Evolutionary conservation across 164 flowering plant species (phyloP), one percentile per base, ranked within the genome.

Genomic region (Chimonanthus salicifolius): DNA sequence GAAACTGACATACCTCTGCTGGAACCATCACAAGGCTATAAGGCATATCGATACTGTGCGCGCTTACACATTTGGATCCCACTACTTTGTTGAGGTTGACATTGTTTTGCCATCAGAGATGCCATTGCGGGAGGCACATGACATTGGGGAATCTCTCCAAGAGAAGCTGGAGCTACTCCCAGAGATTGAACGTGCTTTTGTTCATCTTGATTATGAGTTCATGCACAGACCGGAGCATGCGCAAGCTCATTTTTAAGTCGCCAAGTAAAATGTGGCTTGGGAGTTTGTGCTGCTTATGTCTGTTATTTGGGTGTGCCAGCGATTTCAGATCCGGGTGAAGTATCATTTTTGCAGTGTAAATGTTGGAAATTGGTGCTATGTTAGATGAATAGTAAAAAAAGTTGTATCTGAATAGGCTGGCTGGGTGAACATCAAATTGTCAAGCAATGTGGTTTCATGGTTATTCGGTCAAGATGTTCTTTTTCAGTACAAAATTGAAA

Each of bases 31-130:
- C 88, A 84, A 87, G 82, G 85, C 89, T 54, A 80, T 95, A 43
- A 87, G 84, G 74, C 96, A 90, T 83, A 91, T 82, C 9, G 84
- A 82, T 58, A 94, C 98, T 0, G 97, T 94, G 66, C 82, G 98
- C 51, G 98, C 97, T 4, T 94, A 94, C 84, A 92, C 97, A 8
- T 94, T 94, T 80, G 97, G 98, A n/a, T 90, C 94, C 13, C 98
- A 91, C 83, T 94, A 92, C 87, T 94, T 94, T 79, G 98, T 92
- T 0, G 98, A 94, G 85, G 97, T 94, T n/a, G 98, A 94, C 81
- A 92, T 94, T 54, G 98, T 91, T 46, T 81, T 94, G 77, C 90
- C 98, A 1, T 82, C 89, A n/a, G 78, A 70, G 72, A 91, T 94
- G 98, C 88, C 90, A 16, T 75, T 94, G 82, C 85, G 85, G 66